Conservation (phyloP, 306 rosid species). For the Quillaja saponaria region DNA sequence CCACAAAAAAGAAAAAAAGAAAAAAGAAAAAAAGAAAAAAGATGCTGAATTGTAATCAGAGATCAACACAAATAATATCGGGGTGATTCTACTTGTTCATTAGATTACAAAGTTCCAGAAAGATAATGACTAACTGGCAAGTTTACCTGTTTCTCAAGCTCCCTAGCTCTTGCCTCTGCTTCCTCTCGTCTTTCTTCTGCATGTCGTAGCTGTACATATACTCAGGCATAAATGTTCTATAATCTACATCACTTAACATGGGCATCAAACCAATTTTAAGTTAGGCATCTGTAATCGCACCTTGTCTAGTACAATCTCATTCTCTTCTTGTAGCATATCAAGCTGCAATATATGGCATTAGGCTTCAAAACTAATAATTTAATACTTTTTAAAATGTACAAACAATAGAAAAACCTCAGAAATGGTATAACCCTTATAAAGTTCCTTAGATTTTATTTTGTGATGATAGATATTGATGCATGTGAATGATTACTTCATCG, state of each 20-base stretch:
- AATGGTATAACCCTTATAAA: constrained; percentile 26
- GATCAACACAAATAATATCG: not conserved
- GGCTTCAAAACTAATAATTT: constrained; percentile 28
- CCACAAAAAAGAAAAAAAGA: no score
- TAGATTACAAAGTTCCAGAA: not conserved
- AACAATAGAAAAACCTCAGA: constrained; percentile 21
- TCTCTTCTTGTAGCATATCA: constrained; percentile 93
- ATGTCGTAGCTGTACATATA: constrained; percentile 65
- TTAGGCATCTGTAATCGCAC: constrained; percentile 36
- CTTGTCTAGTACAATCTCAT: constrained; percentile 62
- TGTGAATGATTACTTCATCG: constrained; percentile 70
- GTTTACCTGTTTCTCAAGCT: constrained; percentile 87
- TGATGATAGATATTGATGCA: constrained; percentile 26
- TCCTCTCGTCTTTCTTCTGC: constrained; percentile 82
- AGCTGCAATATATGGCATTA: constrained; percentile 74
- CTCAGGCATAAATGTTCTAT: constrained; percentile 21
- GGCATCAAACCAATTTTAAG: constrained; percentile 6
- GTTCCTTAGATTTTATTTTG: constrained; percentile 20
- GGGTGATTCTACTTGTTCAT: not conserved
- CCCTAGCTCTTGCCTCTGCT: constrained; percentile 89
- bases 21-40: not conserved
- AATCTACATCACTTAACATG: constrained; percentile 26
- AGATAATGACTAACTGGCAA: constrained; percentile 13
- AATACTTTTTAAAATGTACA: constrained; percentile 10
- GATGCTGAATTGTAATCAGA: not conserved